Evolutionary conservation across 2,329 filamentous ascomycete species (phyloP).

Genomic region (Trichoderma simmonsii): DNA sequence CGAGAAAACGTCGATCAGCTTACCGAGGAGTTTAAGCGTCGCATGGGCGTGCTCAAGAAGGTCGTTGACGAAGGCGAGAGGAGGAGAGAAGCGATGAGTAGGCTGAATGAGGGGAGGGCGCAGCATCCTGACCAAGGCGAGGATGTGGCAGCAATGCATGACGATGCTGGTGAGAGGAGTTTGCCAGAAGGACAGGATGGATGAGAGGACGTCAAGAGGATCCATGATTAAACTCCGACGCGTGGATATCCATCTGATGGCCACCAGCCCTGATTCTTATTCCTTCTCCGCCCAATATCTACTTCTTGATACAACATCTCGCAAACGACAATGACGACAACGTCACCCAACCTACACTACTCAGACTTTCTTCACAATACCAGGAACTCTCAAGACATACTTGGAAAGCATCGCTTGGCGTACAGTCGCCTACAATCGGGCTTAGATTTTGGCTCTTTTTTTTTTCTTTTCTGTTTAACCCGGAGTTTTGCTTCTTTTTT

Average conservation of each 20-base stretch:
- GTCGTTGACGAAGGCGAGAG: constrained; percentile 53
- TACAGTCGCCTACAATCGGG: background rate
- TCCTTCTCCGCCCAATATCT: background rate
- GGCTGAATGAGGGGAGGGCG: constrained; percentile 4
- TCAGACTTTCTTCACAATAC: background rate
- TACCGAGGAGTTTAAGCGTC: constrained; percentile 55
- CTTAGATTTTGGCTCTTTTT: constrained; percentile 7
- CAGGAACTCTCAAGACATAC: background rate
- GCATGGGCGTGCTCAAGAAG: constrained; percentile 53
- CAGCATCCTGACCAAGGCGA: background rate
- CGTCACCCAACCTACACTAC: background rate
- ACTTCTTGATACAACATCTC: background rate
- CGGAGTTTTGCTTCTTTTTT: background rate
- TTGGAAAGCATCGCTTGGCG: constrained; percentile 14
- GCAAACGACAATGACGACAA: background rate
- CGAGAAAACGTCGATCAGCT: constrained; percentile 50
- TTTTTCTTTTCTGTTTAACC: background rate
- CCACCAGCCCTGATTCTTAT: background rate
- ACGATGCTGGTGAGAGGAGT: background rate
- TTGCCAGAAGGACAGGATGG: background rate
- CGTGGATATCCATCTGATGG: background rate
- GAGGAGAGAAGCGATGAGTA: constrained; percentile 31
- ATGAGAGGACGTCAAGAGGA: background rate
- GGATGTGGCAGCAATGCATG: background rate
- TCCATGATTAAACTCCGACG: background rate